A percentile compares a stretch with the other conserved stretches of the same genome.
These are phyloP conservation scores for Passiflora organensis DNA, from an alignment of 345 rosid genomes.

Conservation along the genomic window DNA sequence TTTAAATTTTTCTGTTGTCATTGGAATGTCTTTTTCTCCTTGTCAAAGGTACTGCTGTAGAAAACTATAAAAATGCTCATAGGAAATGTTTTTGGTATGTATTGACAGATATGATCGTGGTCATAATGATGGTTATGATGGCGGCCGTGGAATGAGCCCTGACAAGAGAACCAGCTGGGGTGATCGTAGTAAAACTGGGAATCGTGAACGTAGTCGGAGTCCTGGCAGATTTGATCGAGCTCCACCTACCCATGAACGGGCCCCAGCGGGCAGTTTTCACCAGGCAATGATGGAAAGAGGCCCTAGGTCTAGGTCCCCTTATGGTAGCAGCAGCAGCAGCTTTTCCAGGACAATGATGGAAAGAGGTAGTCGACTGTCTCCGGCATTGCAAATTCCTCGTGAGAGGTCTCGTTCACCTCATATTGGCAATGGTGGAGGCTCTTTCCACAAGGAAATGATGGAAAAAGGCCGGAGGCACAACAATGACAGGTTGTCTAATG, in stretches of 20 bases:
- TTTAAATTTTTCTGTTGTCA: not conserved
- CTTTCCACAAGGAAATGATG: constrained; percentile 14
- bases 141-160: constrained; percentile 32
- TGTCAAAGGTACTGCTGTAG: too few relatives aligned
- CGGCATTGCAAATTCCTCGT: not conserved
- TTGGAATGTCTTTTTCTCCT: not conserved
- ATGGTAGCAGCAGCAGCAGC: not conserved
- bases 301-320: constrained; percentile 1
- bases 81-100: not conserved
- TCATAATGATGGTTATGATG: constrained; percentile 22
- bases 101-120: constrained; percentile 22
- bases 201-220: constrained; percentile 43
- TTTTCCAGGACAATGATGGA: constrained; percentile 41
- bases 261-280: constrained; percentile 66
- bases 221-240: constrained; percentile 44
- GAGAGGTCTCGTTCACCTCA: constrained; percentile 27
- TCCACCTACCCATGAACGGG: constrained; percentile 30
- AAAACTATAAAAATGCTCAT: too few relatives aligned
- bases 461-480: not conserved
- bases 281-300: constrained; percentile 55
- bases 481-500: not conserved
- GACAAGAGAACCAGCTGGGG: constrained; percentile 35
- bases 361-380: constrained; percentile 21
- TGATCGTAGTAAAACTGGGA: constrained; percentile 26
- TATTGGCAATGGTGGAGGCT: constrained; percentile 15